phyloP scores from a whole-genome alignment of 495 filamentous ascomycete species.

The Aspergillus funiculosus region DNA sequence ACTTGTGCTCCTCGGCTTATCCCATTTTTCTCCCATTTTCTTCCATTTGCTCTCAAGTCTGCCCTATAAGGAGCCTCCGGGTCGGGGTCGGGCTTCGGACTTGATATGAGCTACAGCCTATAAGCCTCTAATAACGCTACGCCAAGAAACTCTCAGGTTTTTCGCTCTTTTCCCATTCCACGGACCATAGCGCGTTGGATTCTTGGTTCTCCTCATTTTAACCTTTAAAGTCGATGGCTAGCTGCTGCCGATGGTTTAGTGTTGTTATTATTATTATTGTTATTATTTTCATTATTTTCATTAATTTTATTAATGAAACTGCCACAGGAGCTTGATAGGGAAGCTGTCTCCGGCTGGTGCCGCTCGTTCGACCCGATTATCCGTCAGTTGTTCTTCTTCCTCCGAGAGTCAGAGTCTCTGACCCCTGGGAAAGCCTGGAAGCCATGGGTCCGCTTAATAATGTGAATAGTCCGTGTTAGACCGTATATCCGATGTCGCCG shows the following conservation, averaged over 20 bases:
- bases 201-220: neutral
- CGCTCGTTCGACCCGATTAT: slow-evolving; percentile 11
- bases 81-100: too few species aligned
- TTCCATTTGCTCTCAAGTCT: too few species aligned
- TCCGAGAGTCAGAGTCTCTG: slow-evolving; percentile 1
- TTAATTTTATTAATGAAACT: too few species aligned
- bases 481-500: neutral
- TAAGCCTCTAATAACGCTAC: neutral
- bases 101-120: too few species aligned
- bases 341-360: slow-evolving; percentile 17
- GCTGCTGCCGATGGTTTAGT: neutral
- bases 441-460: slow-evolving; percentile 15
- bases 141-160: neutral
- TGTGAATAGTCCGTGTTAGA: neutral
- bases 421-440: neutral
- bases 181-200: neutral
- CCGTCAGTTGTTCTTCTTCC: too few species aligned
- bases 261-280: neutral
- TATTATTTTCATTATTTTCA: slow-evolving; percentile 1
- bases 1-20: too few species aligned
- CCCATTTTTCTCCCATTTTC: too few species aligned
- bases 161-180: neutral
- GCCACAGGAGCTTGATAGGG: slow-evolving; percentile 14
- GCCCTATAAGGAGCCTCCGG: too few species aligned
- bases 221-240: slow-evolving; percentile 2